phyloP scores from a whole-genome alignment of 495 filamentous ascomycete species.

The Penicillium alfredii region DNA sequence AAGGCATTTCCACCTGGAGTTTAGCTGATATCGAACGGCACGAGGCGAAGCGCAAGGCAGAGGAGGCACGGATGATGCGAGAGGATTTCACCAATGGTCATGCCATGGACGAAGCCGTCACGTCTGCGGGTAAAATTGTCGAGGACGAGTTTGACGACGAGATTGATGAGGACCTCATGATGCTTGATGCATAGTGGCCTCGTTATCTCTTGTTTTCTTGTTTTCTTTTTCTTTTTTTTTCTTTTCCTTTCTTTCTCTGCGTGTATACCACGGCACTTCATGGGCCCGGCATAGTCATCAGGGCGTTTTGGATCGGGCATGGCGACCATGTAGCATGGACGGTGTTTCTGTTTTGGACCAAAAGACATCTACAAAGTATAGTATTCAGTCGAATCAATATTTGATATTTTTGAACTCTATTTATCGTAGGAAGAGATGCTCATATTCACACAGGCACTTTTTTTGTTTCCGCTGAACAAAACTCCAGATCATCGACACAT shows the following conservation, averaged over 20 bases:
- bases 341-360: constrained; percentile 16
- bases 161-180: constrained; percentile 52
- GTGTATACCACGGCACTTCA: constrained; percentile 4
- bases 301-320: constrained; percentile 17
- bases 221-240: constrained; percentile 4
- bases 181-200: constrained; percentile 54
- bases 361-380: constrained; percentile 1
- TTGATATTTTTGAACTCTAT: constrained; percentile 18
- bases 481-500: constrained; percentile 41
- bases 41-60: constrained; percentile 60
- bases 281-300: constrained; percentile 1
- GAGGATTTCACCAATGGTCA: constrained; percentile 24
- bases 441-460: constrained; percentile 34
- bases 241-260: constrained; percentile 1
- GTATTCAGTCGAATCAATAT: too few species aligned
- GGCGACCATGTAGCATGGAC: constrained; percentile 17
- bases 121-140: constrained; percentile 16
- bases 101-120: constrained; percentile 18
- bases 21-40: constrained; percentile 68
- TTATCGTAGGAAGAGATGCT: constrained; percentile 25
- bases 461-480: constrained; percentile 37
- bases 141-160: constrained; percentile 56
- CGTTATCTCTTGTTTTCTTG: too few species aligned
- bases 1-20: constrained; percentile 90
- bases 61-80: constrained; percentile 52